Conservation (phyloP, 345 rosid species). For the Lagerstroemia speciosa region DNA sequence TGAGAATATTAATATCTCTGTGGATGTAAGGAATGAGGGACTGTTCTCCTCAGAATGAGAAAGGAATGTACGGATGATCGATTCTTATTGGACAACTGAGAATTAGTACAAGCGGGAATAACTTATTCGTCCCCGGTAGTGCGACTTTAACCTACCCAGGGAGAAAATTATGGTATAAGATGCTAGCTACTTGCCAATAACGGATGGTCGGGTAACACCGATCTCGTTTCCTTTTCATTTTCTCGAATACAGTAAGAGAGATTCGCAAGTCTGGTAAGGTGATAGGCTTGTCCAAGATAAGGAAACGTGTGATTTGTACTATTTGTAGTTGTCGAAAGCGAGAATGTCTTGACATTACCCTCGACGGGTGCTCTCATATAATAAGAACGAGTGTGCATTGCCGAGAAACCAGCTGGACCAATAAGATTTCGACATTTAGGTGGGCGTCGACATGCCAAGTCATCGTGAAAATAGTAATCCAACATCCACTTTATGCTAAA, state of each 20-base stretch:
- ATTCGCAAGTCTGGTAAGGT: not conserved
- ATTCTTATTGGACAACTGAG: not conserved
- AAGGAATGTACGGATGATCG: not conserved
- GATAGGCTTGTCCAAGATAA: too few species aligned
- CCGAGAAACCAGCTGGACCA: too few species aligned
- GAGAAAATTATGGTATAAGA: not conserved
- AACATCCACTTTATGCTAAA: too few species aligned
- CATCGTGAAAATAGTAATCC: too few species aligned
- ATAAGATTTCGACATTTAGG: too few species aligned
- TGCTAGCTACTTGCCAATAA: not conserved
- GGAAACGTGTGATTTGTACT: too few species aligned
- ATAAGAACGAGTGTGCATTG: too few species aligned
- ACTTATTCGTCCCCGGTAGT: not conserved
- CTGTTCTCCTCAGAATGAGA: not conserved
- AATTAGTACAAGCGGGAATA: not conserved
- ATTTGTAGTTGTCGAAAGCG: too few species aligned
- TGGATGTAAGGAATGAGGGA: not conserved
- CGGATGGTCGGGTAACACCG: not conserved
- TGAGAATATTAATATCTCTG: not conserved
- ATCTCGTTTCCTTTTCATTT: not conserved
- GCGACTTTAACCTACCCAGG: not conserved
- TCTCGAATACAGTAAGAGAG: not conserved
- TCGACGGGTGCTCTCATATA: too few species aligned
- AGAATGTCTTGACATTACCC: too few species aligned
- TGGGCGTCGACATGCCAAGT: too few species aligned